Conservation (phyloP, 2,329 filamentous ascomycete genomes). For the Sclerotinia sclerotiorum region DNA sequence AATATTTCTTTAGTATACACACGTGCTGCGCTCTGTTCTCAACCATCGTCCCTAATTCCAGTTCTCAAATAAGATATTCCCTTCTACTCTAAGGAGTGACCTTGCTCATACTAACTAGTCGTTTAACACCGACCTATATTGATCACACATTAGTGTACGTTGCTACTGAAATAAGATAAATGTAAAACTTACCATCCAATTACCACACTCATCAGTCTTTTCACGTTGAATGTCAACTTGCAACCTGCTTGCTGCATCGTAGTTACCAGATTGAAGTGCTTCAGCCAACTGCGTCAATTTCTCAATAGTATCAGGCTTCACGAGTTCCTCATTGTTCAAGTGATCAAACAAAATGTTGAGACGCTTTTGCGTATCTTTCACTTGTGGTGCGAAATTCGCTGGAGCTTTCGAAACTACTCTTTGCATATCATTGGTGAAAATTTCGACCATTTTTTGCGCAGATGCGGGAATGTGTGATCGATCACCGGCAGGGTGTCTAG, state of each 20-base stretch:
- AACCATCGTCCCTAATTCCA: background rate
- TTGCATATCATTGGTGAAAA: conserved; percentile 81
- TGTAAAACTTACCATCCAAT: conserved; percentile 75
- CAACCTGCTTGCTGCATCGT: conserved; percentile 63
- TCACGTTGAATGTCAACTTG: conserved; percentile 75
- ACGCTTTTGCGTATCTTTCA: conserved; percentile 91
- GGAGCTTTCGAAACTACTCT: conserved; percentile 85
- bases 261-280: conserved; percentile 68
- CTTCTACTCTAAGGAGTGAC: conserved; percentile 54
- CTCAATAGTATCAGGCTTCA: conserved; percentile 75
- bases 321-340: conserved; percentile 89
- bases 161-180: background rate
- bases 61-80: background rate
- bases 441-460: conserved; percentile 76
- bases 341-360: conserved; percentile 94
- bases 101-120: conserved; percentile 77
- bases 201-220: conserved; percentile 76
- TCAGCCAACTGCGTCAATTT: conserved; percentile 64
- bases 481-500: conserved; percentile 79
- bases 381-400: conserved; percentile 80
- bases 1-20: conserved; percentile 22
- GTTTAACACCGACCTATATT: conserved; percentile 69
- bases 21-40: conserved; percentile 17
- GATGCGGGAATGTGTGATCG: conserved; percentile 80
- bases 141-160: conserved; percentile 44